Evolutionary conservation across 345 rosid species (phyloP).

Genomic region (Eucalyptus sp.): DNA sequence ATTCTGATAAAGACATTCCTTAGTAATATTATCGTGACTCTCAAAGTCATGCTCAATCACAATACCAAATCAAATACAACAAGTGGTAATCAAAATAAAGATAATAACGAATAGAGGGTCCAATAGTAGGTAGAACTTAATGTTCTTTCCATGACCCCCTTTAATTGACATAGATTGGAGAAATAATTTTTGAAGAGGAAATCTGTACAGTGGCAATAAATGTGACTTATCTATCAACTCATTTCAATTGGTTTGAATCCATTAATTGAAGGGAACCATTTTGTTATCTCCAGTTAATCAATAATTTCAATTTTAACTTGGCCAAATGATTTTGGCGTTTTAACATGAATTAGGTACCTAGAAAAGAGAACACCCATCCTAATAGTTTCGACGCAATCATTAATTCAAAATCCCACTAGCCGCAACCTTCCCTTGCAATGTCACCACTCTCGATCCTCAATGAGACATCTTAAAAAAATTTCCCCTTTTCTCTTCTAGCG

Average conservation of each 20-base stretch:
- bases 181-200: not conserved
- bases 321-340: too few species aligned
- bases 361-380: too few species aligned
- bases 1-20: accelerated
- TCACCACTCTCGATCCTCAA: too few species aligned
- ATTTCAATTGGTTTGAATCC: not conserved
- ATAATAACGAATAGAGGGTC: not conserved
- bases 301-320: too few species aligned
- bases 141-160: not conserved
- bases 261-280: too few species aligned
- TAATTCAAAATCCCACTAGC: too few species aligned
- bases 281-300: too few species aligned
- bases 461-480: too few species aligned
- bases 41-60: accelerated
- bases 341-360: too few species aligned
- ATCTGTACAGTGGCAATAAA: not conserved
- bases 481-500: too few species aligned
- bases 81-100: not conserved
- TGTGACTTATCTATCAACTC: not conserved
- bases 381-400: too few species aligned
- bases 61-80: not conserved
- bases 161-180: not conserved
- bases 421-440: too few species aligned
- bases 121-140: not conserved
- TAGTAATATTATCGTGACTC: accelerated